phyloP scores from a whole-genome alignment of 1,284 basidiomycete species.

The Trichosporon ovoides region DNA sequence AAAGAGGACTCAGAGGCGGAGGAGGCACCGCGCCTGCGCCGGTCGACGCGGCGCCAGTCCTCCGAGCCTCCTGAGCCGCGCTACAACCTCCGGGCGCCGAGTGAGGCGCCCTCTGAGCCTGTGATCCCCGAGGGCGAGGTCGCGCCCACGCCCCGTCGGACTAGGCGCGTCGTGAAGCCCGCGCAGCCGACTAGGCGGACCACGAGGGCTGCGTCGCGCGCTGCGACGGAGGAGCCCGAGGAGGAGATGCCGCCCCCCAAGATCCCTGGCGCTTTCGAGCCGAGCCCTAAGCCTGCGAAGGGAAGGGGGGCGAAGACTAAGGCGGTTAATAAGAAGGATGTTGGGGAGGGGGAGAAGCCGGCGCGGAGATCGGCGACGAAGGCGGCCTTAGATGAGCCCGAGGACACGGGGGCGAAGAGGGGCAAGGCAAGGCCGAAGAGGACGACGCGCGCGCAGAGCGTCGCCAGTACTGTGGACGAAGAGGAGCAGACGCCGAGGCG shows the following conservation, averaged over 20 bases:
- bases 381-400: slow-evolving; percentile 17
- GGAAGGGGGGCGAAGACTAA: too few species aligned
- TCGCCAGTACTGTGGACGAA: slow-evolving; percentile 15
- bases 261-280: slow-evolving; percentile 8
- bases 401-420: slow-evolving; percentile 5
- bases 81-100: not conserved
- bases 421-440: slow-evolving; percentile 7
- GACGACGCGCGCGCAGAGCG: slow-evolving; percentile 20
- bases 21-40: slow-evolving; percentile 5
- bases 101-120: slow-evolving; percentile 16
- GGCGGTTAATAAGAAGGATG: slow-evolving; percentile 26
- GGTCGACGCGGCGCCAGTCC: slow-evolving; percentile 9
- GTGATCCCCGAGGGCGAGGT: slow-evolving; percentile 18
- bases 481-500: slow-evolving; percentile 17
- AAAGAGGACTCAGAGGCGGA: not conserved
- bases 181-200: not conserved
- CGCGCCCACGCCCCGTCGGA: not conserved
- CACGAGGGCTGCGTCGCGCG: slow-evolving; percentile 9
- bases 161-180: not conserved
- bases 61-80: slow-evolving; percentile 4
- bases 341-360: slow-evolving; percentile 25
- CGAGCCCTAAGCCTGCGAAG: not conserved
- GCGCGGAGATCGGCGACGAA: slow-evolving; percentile 20
- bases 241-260: slow-evolving; percentile 13
- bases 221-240: slow-evolving; percentile 11